Conservation (phyloP, 139 green algal genomes). For the Picochlorum sp. region DNA sequence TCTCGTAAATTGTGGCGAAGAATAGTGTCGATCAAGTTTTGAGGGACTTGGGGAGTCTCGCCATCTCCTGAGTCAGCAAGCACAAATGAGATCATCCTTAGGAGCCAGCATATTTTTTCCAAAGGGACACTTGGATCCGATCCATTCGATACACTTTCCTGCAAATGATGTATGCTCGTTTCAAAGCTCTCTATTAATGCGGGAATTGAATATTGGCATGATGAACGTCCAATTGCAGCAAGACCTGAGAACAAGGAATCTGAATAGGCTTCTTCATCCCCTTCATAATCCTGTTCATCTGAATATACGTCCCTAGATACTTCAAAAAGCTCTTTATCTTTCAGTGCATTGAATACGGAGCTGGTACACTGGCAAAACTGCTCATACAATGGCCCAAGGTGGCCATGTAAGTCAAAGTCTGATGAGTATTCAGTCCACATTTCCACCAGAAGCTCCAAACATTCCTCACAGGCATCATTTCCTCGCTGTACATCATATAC, state of each 20-base stretch:
- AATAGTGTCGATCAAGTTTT: constrained; percentile 35
- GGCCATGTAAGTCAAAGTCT: constrained; percentile 7
- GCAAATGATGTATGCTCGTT: constrained; percentile 21
- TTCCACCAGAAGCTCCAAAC: constrained; percentile 58
- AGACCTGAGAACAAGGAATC: constrained; percentile 52
- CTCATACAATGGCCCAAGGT: background rate
- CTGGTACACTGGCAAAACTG: background rate
- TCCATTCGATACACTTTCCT: constrained; percentile 9
- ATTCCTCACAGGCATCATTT: constrained; percentile 19
- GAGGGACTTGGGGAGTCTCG: constrained; percentile 68
- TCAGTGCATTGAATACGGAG: constrained; percentile 10
- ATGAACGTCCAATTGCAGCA: constrained; percentile 49
- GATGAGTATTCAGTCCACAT: constrained; percentile 29
- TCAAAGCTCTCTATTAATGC: constrained; percentile 34
- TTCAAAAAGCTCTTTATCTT: constrained; percentile 37
- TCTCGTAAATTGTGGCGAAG: background rate
- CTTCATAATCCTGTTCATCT: constrained; percentile 55
- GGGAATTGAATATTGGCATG: constrained; percentile 29
- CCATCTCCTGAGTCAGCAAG: constrained; percentile 71
- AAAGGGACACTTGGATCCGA: constrained; percentile 41
- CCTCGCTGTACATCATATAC: constrained; percentile 2
- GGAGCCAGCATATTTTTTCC: constrained; percentile 78
- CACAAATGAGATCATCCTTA: constrained; percentile 47
- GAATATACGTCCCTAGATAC: constrained; percentile 46
- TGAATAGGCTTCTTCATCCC: constrained; percentile 35